phyloP scores from a whole-genome alignment of 1,284 basidiomycete species.

The Cronartium ribicola region DNA sequence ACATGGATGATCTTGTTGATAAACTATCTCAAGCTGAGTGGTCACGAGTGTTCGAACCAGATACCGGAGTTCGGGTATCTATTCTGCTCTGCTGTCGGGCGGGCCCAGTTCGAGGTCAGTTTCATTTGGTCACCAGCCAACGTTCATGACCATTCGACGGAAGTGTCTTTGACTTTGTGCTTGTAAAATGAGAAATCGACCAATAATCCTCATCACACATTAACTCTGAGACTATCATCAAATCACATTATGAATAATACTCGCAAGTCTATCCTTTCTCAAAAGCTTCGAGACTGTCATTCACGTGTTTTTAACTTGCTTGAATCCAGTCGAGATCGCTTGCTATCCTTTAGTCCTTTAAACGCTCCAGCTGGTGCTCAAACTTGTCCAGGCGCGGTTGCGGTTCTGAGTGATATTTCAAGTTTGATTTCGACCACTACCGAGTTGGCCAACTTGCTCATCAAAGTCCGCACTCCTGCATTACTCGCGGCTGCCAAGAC shows the following conservation, averaged over 20 bases:
- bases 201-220: too few species aligned
- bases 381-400: neutral
- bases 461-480: neutral
- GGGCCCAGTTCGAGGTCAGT: too few species aligned
- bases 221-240: too few species aligned
- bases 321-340: neutral
- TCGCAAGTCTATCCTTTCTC: neutral
- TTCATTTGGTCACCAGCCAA: too few species aligned
- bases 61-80: too few species aligned
- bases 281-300: neutral
- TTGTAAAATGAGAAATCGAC: too few species aligned
- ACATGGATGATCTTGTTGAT: too few species aligned
- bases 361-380: neutral
- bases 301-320: neutral
- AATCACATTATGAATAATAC: neutral
- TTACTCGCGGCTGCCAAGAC: neutral
- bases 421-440: neutral
- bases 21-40: too few species aligned
- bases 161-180: too few species aligned
- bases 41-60: too few species aligned
- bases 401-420: neutral
- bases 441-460: neutral
- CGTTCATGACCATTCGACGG: too few species aligned
- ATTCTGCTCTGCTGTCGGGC: too few species aligned
- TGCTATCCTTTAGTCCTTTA: neutral